These are phyloP conservation scores for Epithele typhae DNA, from an alignment of 768 basidiomycete genomes.

Conservation along the genomic window DNA sequence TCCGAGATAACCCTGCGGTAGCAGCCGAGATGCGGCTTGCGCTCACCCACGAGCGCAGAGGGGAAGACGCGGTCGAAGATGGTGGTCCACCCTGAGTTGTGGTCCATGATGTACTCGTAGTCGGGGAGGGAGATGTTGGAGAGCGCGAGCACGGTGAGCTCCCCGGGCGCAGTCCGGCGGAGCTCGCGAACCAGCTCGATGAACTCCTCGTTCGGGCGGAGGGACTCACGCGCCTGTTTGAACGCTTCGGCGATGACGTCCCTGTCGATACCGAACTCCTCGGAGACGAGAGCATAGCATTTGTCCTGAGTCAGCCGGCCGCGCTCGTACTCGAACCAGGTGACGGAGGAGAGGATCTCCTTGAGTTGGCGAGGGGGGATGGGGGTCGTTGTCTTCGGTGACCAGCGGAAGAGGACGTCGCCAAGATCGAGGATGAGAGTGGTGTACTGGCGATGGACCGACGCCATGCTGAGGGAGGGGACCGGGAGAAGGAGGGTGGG, in stretches of 20 bases:
- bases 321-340: conserved; percentile 53
- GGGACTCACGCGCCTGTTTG: conserved; percentile 42
- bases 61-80: conserved; percentile 43
- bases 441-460: conserved; percentile 8
- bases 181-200: conserved; percentile 44
- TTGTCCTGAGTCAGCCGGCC: conserved; percentile 41
- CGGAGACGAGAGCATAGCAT: conserved; percentile 39
- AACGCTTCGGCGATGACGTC: conserved; percentile 40
- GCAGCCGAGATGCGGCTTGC: conserved; percentile 53
- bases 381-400: conserved; percentile 38
- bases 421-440: conserved; percentile 51
- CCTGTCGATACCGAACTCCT: conserved; percentile 29
- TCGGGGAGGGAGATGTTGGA: conserved; percentile 57
- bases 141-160: conserved; percentile 47
- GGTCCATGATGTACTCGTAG: conserved; percentile 41
- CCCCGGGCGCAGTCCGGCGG: conserved; percentile 23
- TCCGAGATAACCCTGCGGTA: conserved; percentile 44
- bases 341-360: conserved; percentile 40
- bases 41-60: conserved; percentile 46
- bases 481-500: conserved; percentile 1
- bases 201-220: conserved; percentile 41
- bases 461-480: conserved; percentile 25
- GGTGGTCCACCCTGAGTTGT: conserved; percentile 38
- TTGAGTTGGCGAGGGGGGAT: conserved; percentile 40
- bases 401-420: conserved; percentile 56